These are phyloP conservation scores for Triticum dicoccoides DNA, from an alignment of 176 grass and related monocot genomes.

Conservation along the genomic window DNA sequence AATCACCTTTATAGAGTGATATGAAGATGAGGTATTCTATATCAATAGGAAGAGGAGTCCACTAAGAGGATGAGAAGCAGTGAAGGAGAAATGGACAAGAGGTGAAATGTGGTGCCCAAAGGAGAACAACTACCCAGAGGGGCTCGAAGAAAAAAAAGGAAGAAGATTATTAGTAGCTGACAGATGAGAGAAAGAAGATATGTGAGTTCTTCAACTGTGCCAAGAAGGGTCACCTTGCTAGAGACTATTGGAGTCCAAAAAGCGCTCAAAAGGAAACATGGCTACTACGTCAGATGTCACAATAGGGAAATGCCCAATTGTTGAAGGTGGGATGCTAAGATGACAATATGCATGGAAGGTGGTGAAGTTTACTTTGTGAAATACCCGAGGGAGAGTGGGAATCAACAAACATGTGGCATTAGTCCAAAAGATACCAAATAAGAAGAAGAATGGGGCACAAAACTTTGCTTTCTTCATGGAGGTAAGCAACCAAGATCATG, in stretches of 20 bases:
- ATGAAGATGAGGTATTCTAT: neutral
- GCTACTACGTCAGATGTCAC: neutral
- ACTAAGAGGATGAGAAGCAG: neutral
- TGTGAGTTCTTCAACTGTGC: neutral
- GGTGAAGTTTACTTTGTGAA: neutral
- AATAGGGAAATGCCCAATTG: neutral
- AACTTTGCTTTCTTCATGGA: neutral
- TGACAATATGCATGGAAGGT: neutral
- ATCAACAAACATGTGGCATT: neutral
- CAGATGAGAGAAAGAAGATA: neutral
- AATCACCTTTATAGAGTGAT: neutral
- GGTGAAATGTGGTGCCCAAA: neutral
- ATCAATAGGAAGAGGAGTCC: neutral
- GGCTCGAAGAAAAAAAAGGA: neutral
- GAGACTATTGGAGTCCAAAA: neutral
- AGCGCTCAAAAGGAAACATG: neutral
- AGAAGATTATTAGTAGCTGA: neutral
- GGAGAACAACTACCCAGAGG: neutral
- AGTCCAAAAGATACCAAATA: neutral
- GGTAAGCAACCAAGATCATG: neutral
- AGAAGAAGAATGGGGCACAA: neutral
- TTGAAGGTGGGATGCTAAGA: neutral
- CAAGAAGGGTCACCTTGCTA: neutral
- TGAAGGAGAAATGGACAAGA: neutral
- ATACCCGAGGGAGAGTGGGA: neutral